Evolutionary conservation across 805 yeast species (phyloP).

Genomic region (Saccharomycopsis guyanensis): DNA sequence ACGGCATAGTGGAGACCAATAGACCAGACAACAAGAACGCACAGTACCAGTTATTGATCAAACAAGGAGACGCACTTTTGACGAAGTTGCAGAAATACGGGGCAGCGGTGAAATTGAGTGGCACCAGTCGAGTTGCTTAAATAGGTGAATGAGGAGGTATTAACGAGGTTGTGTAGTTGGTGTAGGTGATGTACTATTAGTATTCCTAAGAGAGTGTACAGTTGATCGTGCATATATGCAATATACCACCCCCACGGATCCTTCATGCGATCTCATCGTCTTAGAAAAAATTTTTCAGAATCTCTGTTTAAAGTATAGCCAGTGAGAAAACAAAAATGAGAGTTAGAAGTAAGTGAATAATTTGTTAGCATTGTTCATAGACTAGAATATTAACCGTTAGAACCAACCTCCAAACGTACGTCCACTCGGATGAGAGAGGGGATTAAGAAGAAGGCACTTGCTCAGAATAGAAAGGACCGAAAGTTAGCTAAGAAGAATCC

Average conservation of each 20-base stretch:
- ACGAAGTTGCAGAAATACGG: constrained; percentile 95
- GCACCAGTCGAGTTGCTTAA: constrained; percentile 37
- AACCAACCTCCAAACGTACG: constrained; percentile 67
- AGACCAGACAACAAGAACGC: constrained; percentile 94
- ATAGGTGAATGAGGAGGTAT: background rate
- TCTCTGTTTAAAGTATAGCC: background rate
- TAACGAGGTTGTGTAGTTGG: too few species aligned
- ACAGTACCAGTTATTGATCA: constrained; percentile 81
- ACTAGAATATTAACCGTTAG: constrained; percentile 1
- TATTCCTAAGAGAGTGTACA: too few species aligned
- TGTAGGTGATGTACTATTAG: too few species aligned
- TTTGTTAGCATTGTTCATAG: too few species aligned
- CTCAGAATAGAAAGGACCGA: constrained; percentile 78
- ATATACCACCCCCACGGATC: background rate
- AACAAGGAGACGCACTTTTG: constrained; percentile 85
- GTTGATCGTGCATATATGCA: too few species aligned
- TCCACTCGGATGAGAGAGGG: constrained; percentile 95
- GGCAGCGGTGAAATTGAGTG: constrained; percentile 92
- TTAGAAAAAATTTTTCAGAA: background rate
- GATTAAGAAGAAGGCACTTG: constrained; percentile 89
- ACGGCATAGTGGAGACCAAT: constrained; percentile 91
- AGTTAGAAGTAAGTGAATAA: background rate
- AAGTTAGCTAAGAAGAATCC: constrained; percentile 81
- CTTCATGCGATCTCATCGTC: background rate
- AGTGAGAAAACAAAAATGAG: background rate